Base-by-base conservation (phyloP, 2,329 filamentous ascomycete genomes). In the Drechslerella coelobrocha region DNA sequence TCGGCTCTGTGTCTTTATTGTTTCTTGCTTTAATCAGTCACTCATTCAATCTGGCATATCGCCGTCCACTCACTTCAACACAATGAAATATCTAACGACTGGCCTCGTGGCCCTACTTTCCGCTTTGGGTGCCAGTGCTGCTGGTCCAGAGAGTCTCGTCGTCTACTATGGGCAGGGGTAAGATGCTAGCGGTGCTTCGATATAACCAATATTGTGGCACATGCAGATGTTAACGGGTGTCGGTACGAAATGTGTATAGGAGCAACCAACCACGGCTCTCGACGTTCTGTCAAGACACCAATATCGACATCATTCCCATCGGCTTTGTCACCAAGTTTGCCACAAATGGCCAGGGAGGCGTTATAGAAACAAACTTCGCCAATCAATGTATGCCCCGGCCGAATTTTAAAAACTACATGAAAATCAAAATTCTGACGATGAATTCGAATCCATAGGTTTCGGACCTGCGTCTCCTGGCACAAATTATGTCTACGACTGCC, bases 321-420 rank as follows among this genome's bases (percentile, higher is more conserved):
- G 76, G 80, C 17, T 82, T 82, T 73, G 68, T 82, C 5, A 81
- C 80, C 73, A 55, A 77, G 27, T 82, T 75, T 57, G 79, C 79
- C 23, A 77, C 76, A 56, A 79, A 77, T 6, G 73, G 74, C 26
- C 75, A 69, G n/a, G 79, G 80, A 27, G 76, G 81, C 10, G 78
- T 78, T 7, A 81, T 81, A 17, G 78, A 76, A 62, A 79, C 80
- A 61, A 78, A 75, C 63, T 82, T 19, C 73, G 78, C 24, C 53
- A 76, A 27, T 76, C 78, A 39, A 66, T 75, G 39, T 82, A 27
- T 14, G 65, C 24, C 21, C 82, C 65, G 81, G 82, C 71, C 77
- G 78, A 51, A 74, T 6, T 82, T 79, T 73, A 76, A 82, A 17
- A 81, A 83, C 73, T 82, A 82, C 75, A 83, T 83, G 77, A 83